phyloP scores from a whole-genome alignment of 805 yeast genomes.

The Blastobotrys parvus region DNA sequence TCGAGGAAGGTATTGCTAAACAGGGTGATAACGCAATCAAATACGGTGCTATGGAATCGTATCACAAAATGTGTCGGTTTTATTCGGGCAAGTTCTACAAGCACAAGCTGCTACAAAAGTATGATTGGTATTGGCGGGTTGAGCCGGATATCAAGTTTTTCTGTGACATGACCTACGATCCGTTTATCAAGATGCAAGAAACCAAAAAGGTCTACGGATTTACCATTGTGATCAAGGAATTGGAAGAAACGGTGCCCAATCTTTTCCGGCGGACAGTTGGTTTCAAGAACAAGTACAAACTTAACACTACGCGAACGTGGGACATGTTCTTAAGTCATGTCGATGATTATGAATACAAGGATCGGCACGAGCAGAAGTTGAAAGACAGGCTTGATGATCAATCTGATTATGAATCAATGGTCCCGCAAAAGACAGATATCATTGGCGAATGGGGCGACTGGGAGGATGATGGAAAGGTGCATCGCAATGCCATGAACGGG shows the following conservation, averaged over 20 bases:
- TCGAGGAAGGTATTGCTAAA: slow-evolving; percentile 50
- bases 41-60: slow-evolving; percentile 76
- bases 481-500: slow-evolving; percentile 51
- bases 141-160: slow-evolving; percentile 88
- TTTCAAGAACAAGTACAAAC: slow-evolving; percentile 41
- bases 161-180: slow-evolving; percentile 90
- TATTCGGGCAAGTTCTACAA: slow-evolving; percentile 76
- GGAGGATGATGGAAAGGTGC: slow-evolving; percentile 27
- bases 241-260: slow-evolving; percentile 74
- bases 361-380: slow-evolving; percentile 12
- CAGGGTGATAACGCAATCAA: slow-evolving; percentile 81
- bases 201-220: slow-evolving; percentile 73
- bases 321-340: slow-evolving; percentile 42
- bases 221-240: slow-evolving; percentile 69
- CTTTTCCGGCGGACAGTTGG: slow-evolving; percentile 65
- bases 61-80: slow-evolving; percentile 94
- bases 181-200: slow-evolving; percentile 71
- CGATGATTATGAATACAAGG: slow-evolving; percentile 12
- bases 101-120: slow-evolving; percentile 60
- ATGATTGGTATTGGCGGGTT: slow-evolving; percentile 94
- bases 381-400: slow-evolving; percentile 2
- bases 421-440: too few relatives aligned
- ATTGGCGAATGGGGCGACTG: slow-evolving; percentile 20
- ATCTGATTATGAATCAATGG: not conserved
- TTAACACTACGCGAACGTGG: slow-evolving; percentile 62